Evolutionary conservation across 306 rosid genomes (phyloP).

Genomic region (Quercus dentata): DNA sequence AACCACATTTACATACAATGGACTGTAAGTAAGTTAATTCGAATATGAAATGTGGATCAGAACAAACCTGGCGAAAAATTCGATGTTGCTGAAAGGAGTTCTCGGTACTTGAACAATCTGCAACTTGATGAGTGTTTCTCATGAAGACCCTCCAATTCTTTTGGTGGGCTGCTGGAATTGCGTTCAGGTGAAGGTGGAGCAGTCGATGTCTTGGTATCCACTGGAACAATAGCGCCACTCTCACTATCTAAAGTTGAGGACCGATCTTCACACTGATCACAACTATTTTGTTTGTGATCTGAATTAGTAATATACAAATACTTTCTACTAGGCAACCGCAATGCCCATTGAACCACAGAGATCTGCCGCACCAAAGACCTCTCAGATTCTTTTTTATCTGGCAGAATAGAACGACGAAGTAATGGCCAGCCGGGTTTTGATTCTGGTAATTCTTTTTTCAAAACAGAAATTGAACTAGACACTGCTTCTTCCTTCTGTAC

Average conservation of each 20-base stretch:
- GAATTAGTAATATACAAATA: slow-evolving; percentile 26
- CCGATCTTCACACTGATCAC: slow-evolving; percentile 33
- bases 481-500: slow-evolving; percentile 41
- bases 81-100: slow-evolving; percentile 75
- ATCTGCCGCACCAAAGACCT: slow-evolving; percentile 34
- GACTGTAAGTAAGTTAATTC: not conserved
- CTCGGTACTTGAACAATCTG: slow-evolving; percentile 68
- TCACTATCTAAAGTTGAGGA: slow-evolving; percentile 49
- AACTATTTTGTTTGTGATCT: slow-evolving; percentile 20
- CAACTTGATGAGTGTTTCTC: slow-evolving; percentile 82
- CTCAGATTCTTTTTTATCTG: slow-evolving; percentile 26
- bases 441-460: slow-evolving; percentile 45
- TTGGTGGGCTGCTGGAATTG: slow-evolving; percentile 34
- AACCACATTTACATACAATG: not conserved
- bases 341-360: slow-evolving; percentile 97
- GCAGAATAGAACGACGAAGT: slow-evolving; percentile 42
- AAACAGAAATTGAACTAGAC: slow-evolving; percentile 28
- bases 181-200: slow-evolving; percentile 39
- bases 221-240: slow-evolving; percentile 72
- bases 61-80: slow-evolving; percentile 76
- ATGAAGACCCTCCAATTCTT: slow-evolving; percentile 75
- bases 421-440: slow-evolving; percentile 93
- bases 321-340: slow-evolving; percentile 73
- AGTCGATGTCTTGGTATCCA: slow-evolving; percentile 38
- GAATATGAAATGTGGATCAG: slow-evolving; percentile 11